Conservation (phyloP, 306 rosid genomes). For the Ammopiptanthus mongolicus region DNA sequence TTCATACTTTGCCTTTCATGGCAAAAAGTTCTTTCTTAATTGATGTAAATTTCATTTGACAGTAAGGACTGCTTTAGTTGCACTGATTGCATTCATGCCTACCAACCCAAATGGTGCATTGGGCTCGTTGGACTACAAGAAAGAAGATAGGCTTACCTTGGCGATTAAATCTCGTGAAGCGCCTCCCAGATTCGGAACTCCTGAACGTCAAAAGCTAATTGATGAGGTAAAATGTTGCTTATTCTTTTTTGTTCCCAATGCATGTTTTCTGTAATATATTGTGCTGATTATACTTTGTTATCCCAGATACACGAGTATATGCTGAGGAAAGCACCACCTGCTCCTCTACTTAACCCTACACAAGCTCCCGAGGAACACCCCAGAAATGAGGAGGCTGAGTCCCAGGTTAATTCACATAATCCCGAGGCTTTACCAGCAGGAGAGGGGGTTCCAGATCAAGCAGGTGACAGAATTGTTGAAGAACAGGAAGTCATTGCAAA, state of each 20-base stretch:
- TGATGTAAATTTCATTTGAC: slow-evolving; percentile 29
- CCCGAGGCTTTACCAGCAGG: slow-evolving; percentile 29
- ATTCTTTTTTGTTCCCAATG: neutral
- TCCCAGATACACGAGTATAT: slow-evolving; percentile 78
- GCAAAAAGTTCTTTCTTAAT: slow-evolving; percentile 9
- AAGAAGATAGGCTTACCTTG: slow-evolving; percentile 75
- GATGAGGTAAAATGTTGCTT: slow-evolving; percentile 40
- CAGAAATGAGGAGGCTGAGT: slow-evolving; percentile 32
- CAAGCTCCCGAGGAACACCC: slow-evolving; percentile 42
- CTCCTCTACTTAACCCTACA: slow-evolving; percentile 51
- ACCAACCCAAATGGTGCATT: slow-evolving; percentile 91
- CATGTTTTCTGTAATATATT: neutral
- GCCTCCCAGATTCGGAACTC: slow-evolving; percentile 70
- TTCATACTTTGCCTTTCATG: neutral
- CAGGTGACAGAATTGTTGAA: slow-evolving; percentile 50
- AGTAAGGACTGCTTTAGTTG: slow-evolving; percentile 97
- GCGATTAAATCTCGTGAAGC: slow-evolving; percentile 84
- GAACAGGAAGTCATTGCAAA: slow-evolving; percentile 40
- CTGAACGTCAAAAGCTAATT: slow-evolving; percentile 81
- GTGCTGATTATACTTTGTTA: slow-evolving; percentile 9
- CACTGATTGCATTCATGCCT: slow-evolving; percentile 97
- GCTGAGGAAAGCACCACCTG: slow-evolving; percentile 73
- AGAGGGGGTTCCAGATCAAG: slow-evolving; percentile 38
- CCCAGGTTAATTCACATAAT: slow-evolving; percentile 29
- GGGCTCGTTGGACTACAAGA: slow-evolving; percentile 89